Base-by-base conservation (phyloP, 106 monocot genomes). In the Posidonia australis region DNA sequence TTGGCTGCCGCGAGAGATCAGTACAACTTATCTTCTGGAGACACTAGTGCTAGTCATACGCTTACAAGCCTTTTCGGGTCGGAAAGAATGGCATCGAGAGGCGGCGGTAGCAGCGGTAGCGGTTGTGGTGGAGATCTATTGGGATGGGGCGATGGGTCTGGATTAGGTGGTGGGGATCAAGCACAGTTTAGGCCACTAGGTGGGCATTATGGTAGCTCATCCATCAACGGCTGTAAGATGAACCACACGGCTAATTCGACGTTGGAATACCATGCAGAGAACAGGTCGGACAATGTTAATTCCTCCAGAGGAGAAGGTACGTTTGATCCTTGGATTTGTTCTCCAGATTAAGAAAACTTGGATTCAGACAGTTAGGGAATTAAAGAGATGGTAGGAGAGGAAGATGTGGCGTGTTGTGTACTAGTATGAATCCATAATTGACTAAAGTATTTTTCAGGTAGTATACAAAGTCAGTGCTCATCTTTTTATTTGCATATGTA, bases 321-420 rank as follows among this genome's bases (percentile, higher is more conserved):
- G 64, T 45, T 47, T 18, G 64, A 64, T 27, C 46, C 64, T 47
- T 64, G 64, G 64, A 47, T 64, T 27, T 64, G 25, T 16, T 64
- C 64, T 18, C 46, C 64, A 44, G 42, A 44, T 44, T 42, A 44
- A 45, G 62, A 63, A 44, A 63, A n/a, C 21, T 4, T 21, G 13
- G n/a, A 10, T 24, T 22, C 25, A n/a, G n/a, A n/a, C n/a, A n/a
- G n/a, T n/a, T n/a, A n/a, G n/a, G n/a, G n/a, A n/a, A n/a, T n/a
- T n/a, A n/a, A n/a, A n/a, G n/a, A n/a, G n/a, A n/a, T n/a, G n/a
- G n/a, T n/a, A n/a, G n/a, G n/a, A n/a, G n/a, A n/a, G n/a, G n/a
- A n/a, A n/a, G n/a, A n/a, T n/a, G n/a, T n/a, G n/a, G n/a, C n/a
- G n/a, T n/a, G n/a, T n/a, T n/a, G n/a, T n/a, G n/a, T n/a, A n/a